These are phyloP conservation scores for Cladosporium sp. DNA, from an alignment of 2,329 filamentous ascomycete species.

Conservation along the genomic window DNA sequence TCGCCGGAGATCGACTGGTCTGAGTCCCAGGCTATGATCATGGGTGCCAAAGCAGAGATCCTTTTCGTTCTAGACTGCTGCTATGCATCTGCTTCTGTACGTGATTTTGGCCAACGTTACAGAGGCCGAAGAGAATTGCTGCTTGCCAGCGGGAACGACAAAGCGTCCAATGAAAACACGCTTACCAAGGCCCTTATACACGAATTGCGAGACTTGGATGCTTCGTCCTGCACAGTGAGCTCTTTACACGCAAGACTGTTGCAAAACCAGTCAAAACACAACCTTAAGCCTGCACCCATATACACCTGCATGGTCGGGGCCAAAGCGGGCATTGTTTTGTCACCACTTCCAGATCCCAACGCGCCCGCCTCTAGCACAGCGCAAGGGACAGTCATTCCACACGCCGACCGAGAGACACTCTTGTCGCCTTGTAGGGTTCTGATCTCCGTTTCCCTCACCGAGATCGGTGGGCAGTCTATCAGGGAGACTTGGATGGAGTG, in stretches of 20 bases:
- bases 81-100: conserved; percentile 12
- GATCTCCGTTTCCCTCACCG: not conserved
- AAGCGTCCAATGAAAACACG: not conserved
- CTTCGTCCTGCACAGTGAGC: not conserved
- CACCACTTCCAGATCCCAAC: not conserved
- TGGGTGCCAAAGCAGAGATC: conserved; percentile 13
- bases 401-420: no score
- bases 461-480: not conserved
- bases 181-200: not conserved
- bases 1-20: conserved; percentile 14
- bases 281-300: not conserved
- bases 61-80: conserved; percentile 19
- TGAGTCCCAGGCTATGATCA: conserved; percentile 11
- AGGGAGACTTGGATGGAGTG: not conserved
- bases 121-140: not conserved
- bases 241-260: not conserved
- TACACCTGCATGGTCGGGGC: not conserved
- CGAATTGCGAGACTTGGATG: not conserved
- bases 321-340: not conserved
- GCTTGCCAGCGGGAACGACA: not conserved
- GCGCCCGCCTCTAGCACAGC: not conserved
- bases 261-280: not conserved
- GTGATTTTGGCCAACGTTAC: not conserved
- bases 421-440: not conserved
- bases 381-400: not conserved